Conservation (phyloP, 2,329 filamentous ascomycete species). For the Alternaria ventricosa region DNA sequence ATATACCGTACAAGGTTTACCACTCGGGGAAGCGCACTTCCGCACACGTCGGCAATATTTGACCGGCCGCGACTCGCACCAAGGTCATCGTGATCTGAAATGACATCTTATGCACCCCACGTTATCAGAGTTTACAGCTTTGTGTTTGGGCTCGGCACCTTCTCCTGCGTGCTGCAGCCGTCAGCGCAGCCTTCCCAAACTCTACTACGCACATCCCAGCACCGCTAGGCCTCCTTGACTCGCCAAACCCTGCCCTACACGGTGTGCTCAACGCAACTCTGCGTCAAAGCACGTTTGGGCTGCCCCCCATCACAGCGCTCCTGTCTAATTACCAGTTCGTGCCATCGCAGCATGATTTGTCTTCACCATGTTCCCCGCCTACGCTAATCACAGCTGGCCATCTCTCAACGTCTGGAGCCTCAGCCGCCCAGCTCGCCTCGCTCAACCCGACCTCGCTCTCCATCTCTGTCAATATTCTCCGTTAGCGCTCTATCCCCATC, state of each 20-base stretch:
- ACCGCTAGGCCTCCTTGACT: conserved; percentile 19
- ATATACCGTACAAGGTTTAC: neutral
- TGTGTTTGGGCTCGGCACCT: conserved; percentile 32
- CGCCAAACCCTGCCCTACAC: conserved; percentile 39
- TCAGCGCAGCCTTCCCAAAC: conserved; percentile 7
- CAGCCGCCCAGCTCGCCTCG: conserved; percentile 15
- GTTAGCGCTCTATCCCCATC: conserved; percentile 12
- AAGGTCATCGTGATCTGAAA: conserved; percentile 27
- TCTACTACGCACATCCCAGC: conserved; percentile 22
- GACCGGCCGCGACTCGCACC: conserved; percentile 26
- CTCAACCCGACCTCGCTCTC: conserved; percentile 15
- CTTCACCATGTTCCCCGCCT: conserved; percentile 5
- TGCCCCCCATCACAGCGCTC: conserved; percentile 17
- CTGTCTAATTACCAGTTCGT: neutral
- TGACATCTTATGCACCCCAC: conserved; percentile 36
- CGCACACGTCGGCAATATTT: conserved; percentile 5
- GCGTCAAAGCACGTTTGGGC: conserved; percentile 42
- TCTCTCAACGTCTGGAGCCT: conserved; percentile 4
- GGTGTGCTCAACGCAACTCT: conserved; percentile 32
- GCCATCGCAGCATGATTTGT: conserved; percentile 17
- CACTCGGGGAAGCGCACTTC: neutral
- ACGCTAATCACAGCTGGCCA: conserved; percentile 12
- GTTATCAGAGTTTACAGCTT: conserved; percentile 26
- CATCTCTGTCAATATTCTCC: conserved; percentile 5
- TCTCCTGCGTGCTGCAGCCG: conserved; percentile 40